phyloP scores from a whole-genome alignment of 179 eudicot genomes.

The Silene noctiflora region DNA sequence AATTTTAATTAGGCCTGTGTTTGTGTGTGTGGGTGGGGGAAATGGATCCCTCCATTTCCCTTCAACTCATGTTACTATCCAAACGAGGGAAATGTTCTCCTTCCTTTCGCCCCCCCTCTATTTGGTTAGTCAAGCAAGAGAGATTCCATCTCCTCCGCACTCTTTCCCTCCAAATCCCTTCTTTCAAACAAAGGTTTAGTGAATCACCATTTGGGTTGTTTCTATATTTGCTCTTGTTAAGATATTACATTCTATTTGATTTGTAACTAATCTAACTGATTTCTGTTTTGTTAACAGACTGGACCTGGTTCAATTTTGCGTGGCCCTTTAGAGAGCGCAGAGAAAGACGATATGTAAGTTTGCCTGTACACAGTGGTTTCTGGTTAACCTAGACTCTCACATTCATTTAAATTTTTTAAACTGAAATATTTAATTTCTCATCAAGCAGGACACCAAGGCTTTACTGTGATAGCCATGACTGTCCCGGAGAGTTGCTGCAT shows the following conservation, averaged over 20 bases:
- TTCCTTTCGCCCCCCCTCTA: too few species aligned
- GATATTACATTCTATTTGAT: conserved; percentile 11
- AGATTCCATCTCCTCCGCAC: too few species aligned
- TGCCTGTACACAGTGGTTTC: neutral
- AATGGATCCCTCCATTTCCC: too few species aligned
- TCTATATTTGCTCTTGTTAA: neutral
- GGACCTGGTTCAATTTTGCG: conserved; percentile 87
- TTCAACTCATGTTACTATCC: too few species aligned
- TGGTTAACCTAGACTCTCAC: neutral
- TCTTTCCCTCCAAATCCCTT: too few species aligned
- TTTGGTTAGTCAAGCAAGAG: too few species aligned
- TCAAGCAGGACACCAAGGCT: conserved; percentile 60
- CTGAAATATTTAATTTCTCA: conserved; percentile 15
- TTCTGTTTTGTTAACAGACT: conserved; percentile 48
- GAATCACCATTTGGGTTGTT: neutral
- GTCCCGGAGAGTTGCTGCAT: conserved; percentile 83
- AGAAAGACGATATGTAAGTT: conserved; percentile 54
- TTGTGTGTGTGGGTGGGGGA: too few species aligned
- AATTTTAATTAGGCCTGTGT: too few species aligned
- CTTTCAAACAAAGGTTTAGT: too few species aligned
- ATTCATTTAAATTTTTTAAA: neutral
- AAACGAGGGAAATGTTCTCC: too few species aligned
- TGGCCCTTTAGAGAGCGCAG: conserved; percentile 72
- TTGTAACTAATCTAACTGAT: neutral
- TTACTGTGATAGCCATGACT: conserved; percentile 64